phyloP scores from a whole-genome alignment of 2,329 filamentous ascomycete genomes.

The Phyllosticta citriasiana region DNA sequence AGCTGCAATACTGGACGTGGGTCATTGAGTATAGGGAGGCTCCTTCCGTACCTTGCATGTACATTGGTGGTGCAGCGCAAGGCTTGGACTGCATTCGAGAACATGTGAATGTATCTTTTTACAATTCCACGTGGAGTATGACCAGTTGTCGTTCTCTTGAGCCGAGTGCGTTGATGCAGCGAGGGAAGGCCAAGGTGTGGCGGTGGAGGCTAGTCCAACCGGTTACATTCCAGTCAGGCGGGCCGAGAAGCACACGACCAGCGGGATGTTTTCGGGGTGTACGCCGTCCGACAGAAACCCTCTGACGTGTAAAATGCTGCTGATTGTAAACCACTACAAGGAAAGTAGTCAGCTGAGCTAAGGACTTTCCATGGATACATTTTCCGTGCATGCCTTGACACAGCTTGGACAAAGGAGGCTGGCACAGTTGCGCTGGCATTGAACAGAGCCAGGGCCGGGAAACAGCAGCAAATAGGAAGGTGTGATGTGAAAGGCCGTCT shows the following conservation, averaged over 20 bases:
- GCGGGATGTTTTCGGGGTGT: neutral
- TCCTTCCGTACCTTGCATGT: neutral
- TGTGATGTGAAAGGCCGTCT: neutral
- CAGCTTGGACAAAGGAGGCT: neutral
- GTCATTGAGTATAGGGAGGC: neutral
- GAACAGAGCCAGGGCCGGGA: neutral
- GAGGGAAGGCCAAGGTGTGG: neutral
- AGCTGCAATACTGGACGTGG: neutral
- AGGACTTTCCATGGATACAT: neutral
- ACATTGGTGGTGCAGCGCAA: neutral
- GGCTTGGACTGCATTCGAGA: neutral
- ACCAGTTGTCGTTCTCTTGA: neutral
- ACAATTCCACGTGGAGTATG: neutral
- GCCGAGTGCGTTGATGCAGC: neutral
- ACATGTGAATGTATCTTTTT: neutral
- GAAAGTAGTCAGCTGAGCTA: neutral
- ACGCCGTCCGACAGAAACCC: neutral
- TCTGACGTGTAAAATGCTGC: neutral
- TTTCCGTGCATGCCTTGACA: neutral
- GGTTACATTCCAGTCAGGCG: constrained; percentile 8
- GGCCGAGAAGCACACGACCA: constrained; percentile 1
- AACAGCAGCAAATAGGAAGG: neutral
- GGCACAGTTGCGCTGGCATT: neutral
- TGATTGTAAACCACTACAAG: neutral
- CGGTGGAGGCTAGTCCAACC: neutral